A percentile compares a stretch with the other conserved stretches of the same genome.
These are phyloP conservation scores for Botryotinia convoluta DNA, from an alignment of 2,329 filamentous ascomycete species.

Conservation along the genomic window DNA sequence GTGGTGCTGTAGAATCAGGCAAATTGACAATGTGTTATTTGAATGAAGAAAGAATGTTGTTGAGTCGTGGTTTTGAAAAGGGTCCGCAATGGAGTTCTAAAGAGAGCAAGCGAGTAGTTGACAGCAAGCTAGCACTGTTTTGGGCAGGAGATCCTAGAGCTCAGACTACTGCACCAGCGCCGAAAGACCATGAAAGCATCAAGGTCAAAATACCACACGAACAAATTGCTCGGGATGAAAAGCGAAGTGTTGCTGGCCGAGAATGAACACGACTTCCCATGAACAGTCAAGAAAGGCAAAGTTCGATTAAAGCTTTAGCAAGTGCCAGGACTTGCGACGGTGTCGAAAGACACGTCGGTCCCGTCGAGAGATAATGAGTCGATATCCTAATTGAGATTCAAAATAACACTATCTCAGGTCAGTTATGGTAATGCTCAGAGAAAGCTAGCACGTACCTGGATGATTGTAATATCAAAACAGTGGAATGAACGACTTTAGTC, in stretches of 20 bases:
- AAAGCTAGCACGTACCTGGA: neutral
- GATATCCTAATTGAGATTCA: neutral
- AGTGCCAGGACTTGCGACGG: neutral
- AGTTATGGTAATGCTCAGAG: neutral
- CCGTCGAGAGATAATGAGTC: neutral
- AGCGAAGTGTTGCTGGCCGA: neutral
- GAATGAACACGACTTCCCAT: too few relatives aligned
- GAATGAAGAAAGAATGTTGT: slow-evolving; percentile 29
- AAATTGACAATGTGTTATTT: slow-evolving; percentile 19
- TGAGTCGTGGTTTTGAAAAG: slow-evolving; percentile 15
- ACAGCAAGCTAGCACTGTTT: neutral
- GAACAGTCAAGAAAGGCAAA: too few relatives aligned
- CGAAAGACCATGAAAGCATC: neutral
- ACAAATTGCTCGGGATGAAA: neutral
- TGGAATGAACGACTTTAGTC: neutral
- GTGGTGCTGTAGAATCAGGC: slow-evolving; percentile 9
- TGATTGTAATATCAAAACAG: neutral
- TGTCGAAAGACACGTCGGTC: neutral
- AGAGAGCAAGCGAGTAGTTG: neutral
- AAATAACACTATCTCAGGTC: neutral
- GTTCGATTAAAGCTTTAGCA: neutral
- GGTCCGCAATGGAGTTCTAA: neutral
- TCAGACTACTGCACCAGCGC: neutral
- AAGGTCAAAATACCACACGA: neutral
- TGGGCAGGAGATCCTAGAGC: neutral